Conservation (phyloP, 257 asterid species). For the Nyctanthes arbortristis region DNA sequence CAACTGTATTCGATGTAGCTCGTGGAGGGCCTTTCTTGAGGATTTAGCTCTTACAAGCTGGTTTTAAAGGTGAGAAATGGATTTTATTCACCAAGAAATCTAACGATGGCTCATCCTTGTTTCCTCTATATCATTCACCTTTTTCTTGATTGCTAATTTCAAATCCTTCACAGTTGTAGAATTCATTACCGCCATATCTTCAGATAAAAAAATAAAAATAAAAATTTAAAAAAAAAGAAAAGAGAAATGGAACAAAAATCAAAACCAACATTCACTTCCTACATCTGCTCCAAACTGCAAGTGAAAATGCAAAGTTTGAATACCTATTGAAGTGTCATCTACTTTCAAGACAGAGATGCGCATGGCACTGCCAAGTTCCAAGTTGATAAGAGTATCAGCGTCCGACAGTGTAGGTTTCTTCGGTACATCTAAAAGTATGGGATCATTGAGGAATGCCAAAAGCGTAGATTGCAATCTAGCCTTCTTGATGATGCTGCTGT, state of each 20-base stretch:
- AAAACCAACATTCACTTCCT: neutral
- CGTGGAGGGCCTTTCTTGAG: too few species aligned
- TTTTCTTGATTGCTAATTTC: slow-evolving; percentile 63
- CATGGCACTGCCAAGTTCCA: slow-evolving; percentile 98
- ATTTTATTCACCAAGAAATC: slow-evolving; percentile 66
- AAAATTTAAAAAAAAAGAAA: too few species aligned
- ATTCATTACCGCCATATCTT: slow-evolving; percentile 76
- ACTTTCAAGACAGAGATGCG: slow-evolving; percentile 68
- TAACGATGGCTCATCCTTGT: slow-evolving; percentile 89
- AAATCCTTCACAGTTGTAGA: slow-evolving; percentile 73
- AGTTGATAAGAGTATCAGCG: slow-evolving; percentile 82
- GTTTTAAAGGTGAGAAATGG: too few species aligned
- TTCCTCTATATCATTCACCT: slow-evolving; percentile 68
- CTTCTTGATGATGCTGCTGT: slow-evolving; percentile 56
- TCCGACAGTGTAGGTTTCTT: slow-evolving; percentile 67
- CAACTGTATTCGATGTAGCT: too few species aligned
- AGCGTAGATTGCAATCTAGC: slow-evolving; percentile 67
- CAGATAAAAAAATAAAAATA: slow-evolving; percentile 9
- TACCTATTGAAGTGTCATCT: slow-evolving; percentile 73
- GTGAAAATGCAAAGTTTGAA: slow-evolving; percentile 31
- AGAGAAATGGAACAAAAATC: slow-evolving; percentile 1
- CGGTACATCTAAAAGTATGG: slow-evolving; percentile 82
- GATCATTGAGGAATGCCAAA: slow-evolving; percentile 70
- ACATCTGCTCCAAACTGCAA: slow-evolving; percentile 23
- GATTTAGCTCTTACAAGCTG: too few species aligned